Base-by-base conservation (phyloP, 1,139 yeast species). In the Eremothecium gossypii region DNA sequence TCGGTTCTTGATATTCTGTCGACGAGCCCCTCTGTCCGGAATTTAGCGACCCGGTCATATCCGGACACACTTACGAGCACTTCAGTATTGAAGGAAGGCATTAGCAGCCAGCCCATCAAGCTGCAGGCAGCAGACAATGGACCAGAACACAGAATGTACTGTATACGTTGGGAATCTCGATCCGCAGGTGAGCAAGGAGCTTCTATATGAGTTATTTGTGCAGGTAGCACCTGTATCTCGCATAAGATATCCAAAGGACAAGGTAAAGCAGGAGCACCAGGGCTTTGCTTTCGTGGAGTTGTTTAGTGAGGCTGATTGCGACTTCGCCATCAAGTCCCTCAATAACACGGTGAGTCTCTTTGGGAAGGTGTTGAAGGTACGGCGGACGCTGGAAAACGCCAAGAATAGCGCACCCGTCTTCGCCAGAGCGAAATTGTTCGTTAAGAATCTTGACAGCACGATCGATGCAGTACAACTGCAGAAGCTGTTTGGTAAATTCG, bases 261-360 rank as follows among this genome's bases (percentile, higher is more conserved):
- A 89, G 49, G 70, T 86, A 4, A 38, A 9, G 7, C 76, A 76
- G 47, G 69, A 74, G 2, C 87, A 83, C 54, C 94, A 83, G 56
- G 97, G 96, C 12, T 91, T 70, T 64, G 97, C 95, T 9, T 91
- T 91, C 63, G 80, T 84, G 2, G 94, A 85, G 57, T 81, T 83
- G 53, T 65, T 70, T 42, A 67, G 71, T 8, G 65, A 66, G 2
- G 68, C 63, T 17, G 96, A 87, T 53, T 82, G 85, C 0, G 82
- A 78, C 11, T 91, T 89, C 55, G 86, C 80, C 1, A 61, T 74
- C 30, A 71, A 74, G 45, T 64, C 84, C 1, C 63, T 85, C 57
- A 70, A 74, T 46, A 55, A 56, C 36, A 48, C 45, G n/a, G 68
- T 83, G 2, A 64, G 77, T 36, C 63, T 91, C 31, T 84, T 64